Evolutionary conservation across 2,329 filamentous ascomycete species (phyloP).

Genomic region (Fusarium ramigenum): DNA sequence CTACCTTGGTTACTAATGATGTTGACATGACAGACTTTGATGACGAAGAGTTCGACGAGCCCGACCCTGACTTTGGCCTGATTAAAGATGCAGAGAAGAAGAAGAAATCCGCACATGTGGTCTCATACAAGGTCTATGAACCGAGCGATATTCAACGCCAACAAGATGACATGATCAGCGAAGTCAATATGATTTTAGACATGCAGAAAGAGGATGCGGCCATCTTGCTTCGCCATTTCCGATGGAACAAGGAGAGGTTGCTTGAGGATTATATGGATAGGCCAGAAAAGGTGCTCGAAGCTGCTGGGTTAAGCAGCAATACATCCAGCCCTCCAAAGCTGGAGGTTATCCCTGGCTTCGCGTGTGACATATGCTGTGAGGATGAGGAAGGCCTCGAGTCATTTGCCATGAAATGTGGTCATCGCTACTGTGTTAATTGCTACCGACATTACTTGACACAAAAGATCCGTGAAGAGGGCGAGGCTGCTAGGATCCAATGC

Average conservation of each 20-base stretch:
- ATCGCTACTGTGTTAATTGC: constrained; percentile 92
- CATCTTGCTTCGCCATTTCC: constrained; percentile 86
- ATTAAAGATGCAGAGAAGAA: constrained; percentile 74
- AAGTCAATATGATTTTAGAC: constrained; percentile 91
- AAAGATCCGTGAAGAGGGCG: constrained; percentile 95
- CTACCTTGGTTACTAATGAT: constrained; percentile 22
- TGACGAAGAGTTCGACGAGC: constrained; percentile 65
- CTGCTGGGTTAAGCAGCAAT: constrained; percentile 79
- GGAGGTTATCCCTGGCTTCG: constrained; percentile 77
- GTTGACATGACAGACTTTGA: constrained; percentile 60
- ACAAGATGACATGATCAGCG: constrained; percentile 85
- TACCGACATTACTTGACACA: constrained; percentile 90
- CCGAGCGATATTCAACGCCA: constrained; percentile 84
- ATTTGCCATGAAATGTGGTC: constrained; percentile 94
- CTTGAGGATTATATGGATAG: constrained; percentile 98
- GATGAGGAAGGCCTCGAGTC: constrained; percentile 80
- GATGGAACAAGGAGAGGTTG: constrained; percentile 96
- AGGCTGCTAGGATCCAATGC: constrained; percentile 94
- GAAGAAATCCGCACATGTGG: constrained; percentile 79
- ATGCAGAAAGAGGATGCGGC: constrained; percentile 89
- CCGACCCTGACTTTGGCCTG: constrained; percentile 64
- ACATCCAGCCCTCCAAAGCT: constrained; percentile 72
- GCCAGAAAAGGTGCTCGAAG: constrained; percentile 80
- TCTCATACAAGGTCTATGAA: constrained; percentile 83
- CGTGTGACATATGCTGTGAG: constrained; percentile 96